These are phyloP conservation scores for Fraxinus xanthoxyloides DNA, from an alignment of 305 asterid species.

Conservation along the genomic window DNA sequence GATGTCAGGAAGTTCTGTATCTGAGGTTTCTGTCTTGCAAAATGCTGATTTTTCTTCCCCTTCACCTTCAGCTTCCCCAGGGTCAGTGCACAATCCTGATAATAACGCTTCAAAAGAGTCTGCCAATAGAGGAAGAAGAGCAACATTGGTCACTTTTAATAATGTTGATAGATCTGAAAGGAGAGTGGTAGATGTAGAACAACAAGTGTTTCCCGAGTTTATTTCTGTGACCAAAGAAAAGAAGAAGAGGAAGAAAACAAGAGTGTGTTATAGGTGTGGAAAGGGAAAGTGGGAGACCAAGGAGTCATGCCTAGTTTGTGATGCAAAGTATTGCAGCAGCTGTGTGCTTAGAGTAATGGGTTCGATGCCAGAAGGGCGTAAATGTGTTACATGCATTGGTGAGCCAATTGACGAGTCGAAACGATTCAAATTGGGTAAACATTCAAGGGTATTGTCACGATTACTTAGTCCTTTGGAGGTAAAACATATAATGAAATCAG, in stretches of 20 bases:
- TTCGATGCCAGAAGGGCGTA: slow-evolving; percentile 56
- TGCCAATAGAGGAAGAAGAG: slow-evolving; percentile 58
- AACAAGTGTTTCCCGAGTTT: slow-evolving; percentile 60
- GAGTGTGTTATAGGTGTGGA: slow-evolving; percentile 45
- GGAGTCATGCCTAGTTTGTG: slow-evolving; percentile 48
- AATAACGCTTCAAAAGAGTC: slow-evolving; percentile 18
- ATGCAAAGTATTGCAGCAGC: slow-evolving; percentile 48
- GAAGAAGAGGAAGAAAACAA: slow-evolving; percentile 25
- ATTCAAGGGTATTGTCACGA: slow-evolving; percentile 40
- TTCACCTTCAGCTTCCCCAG: slow-evolving; percentile 75
- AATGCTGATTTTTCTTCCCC: slow-evolving; percentile 66
- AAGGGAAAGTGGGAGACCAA: slow-evolving; percentile 52
- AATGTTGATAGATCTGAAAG: slow-evolving; percentile 60
- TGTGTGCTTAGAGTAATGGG: slow-evolving; percentile 61
- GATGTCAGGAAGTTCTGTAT: slow-evolving; percentile 73
- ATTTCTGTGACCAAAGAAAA: slow-evolving; percentile 59
- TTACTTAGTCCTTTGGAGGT: slow-evolving; percentile 54
- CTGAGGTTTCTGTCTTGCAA: slow-evolving; percentile 80
- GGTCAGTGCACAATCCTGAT: slow-evolving; percentile 13
- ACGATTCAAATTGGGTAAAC: slow-evolving; percentile 43
- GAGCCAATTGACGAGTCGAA: slow-evolving; percentile 49
- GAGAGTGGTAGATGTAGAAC: slow-evolving; percentile 45
- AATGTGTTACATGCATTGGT: slow-evolving; percentile 51
- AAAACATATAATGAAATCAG: slow-evolving; percentile 51
- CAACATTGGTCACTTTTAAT: slow-evolving; percentile 74